Conservation (phyloP, 805 yeast genomes). For the Candida nanaspora region DNA sequence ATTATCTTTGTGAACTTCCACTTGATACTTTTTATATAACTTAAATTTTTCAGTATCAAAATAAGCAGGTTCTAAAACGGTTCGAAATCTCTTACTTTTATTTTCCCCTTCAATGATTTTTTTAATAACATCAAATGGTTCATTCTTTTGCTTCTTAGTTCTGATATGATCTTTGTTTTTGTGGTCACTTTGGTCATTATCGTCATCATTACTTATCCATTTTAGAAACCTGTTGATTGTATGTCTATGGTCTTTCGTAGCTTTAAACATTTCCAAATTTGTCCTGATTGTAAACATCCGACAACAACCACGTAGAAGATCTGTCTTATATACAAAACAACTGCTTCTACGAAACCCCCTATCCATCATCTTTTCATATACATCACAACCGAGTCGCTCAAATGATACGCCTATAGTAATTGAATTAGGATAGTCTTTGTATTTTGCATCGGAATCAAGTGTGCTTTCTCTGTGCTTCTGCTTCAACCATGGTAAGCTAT, state of each 20-base stretch:
- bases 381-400: not conserved
- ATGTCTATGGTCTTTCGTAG: conserved; percentile 62
- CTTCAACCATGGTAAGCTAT: not conserved
- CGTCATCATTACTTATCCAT: conserved; percentile 20
- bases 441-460: not conserved
- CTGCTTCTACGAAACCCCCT: conserved; percentile 81
- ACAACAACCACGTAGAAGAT: conserved; percentile 68
- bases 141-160: conserved; percentile 2
- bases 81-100: conserved; percentile 15
- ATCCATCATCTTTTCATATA: conserved; percentile 60
- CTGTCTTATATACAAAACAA: conserved; percentile 46
- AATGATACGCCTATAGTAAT: not conserved
- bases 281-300: conserved; percentile 74
- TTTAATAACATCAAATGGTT: conserved; percentile 10
- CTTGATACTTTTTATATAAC: conserved; percentile 64
- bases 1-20: conserved; percentile 57
- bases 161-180: not conserved
- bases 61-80: conserved; percentile 45
- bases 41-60: conserved; percentile 53
- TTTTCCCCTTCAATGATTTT: conserved; percentile 10
- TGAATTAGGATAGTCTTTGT: conserved; percentile 2
- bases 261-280: conserved; percentile 27
- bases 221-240: conserved; percentile 53
- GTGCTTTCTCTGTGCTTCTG: not conserved
- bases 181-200: too few relatives aligned